Percentiles rank a stretch among this genome's conserved stretches.
These are phyloP conservation scores for Pterocarpus santalinus DNA, from an alignment of 306 rosid genomes.

Conservation along the genomic window DNA sequence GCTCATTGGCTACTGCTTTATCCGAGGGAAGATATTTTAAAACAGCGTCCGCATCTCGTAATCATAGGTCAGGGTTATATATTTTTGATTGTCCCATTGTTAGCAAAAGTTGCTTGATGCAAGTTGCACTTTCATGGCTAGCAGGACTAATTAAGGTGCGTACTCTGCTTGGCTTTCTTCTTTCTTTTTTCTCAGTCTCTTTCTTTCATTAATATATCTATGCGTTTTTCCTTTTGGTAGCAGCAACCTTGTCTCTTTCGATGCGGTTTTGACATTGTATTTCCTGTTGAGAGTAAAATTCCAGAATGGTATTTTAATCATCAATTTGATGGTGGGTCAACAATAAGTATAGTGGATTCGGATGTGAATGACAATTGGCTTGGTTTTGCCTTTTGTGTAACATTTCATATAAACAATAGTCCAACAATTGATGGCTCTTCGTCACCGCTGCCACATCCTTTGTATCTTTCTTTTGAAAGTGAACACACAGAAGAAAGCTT, in stretches of 20 bases:
- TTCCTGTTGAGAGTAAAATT: background rate
- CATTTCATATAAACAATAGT: background rate
- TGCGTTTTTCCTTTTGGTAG: background rate
- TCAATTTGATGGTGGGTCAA: too few species aligned
- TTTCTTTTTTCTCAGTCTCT: too few species aligned
- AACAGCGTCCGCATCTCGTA: background rate
- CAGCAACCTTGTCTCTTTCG: background rate
- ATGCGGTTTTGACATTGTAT: background rate
- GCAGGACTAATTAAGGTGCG: background rate
- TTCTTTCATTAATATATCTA: background rate
- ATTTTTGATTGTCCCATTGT: background rate
- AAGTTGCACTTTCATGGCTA: background rate
- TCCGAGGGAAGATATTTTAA: background rate
- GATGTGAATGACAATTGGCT: too few species aligned
- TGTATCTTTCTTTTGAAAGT: slow-evolving; percentile 31
- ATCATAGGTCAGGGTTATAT: slow-evolving; percentile 23
- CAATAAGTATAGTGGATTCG: too few species aligned
- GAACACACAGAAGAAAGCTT: background rate
- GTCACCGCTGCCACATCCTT: background rate
- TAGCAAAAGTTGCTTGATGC: background rate
- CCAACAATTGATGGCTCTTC: background rate
- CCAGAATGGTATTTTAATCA: too few species aligned
- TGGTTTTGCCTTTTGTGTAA: background rate
- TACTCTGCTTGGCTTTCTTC: too few species aligned
- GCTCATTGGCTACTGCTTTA: background rate